Evolutionary conservation across 2,329 filamentous ascomycete genomes (phyloP), one percentile per base, ranked within the genome.

Genomic region (Trichoderma sp.): DNA sequence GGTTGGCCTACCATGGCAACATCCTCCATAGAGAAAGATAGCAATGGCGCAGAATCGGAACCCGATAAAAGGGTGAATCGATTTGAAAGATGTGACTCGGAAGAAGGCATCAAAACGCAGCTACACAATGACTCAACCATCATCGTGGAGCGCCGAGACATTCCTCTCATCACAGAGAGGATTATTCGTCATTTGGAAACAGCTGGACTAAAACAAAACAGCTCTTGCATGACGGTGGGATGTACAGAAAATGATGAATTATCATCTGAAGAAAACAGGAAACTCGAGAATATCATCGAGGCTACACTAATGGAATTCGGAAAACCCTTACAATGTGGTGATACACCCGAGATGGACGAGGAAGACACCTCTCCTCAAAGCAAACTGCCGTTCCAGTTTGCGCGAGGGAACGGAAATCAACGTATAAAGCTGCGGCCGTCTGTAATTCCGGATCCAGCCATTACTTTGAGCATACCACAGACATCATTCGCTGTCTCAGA

Each of bases 401-500:
- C 67, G 8, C 64, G 75, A 4, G 70, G 75, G 8, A 72, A 70
- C 19, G 64, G 37, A 10, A 66, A 53, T 15, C 73, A 72, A 12
- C 67, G 71, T 0, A 77, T 79, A 35, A 67, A 72, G 15, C 71
- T 73, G 5, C 72, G 71, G 9, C 69, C 70, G 19, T 70, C 71
- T 5, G 71, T 70, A 7, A 54, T 67, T 10, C 73, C 73, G 17
- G 76, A 78, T 50, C 75, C 78, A 53, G 75, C 76, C 5, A 79
- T 75, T 1, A 80, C 78, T 0, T 74, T 80, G 50, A 79, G 71
- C 67, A 25, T 76, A 27, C 77, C 78, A 6, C 72, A 69, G 39
- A 75, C 77, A 12, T 73, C 75, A 2, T 78, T 78, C 35, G 68
- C 77, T 7, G 72, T 68, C 13, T 65, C 73, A 8, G 71, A 71